These are phyloP conservation scores for Peronospora tabacina DNA, from an alignment of 352 stramenopile species.

Conservation along the genomic window DNA sequence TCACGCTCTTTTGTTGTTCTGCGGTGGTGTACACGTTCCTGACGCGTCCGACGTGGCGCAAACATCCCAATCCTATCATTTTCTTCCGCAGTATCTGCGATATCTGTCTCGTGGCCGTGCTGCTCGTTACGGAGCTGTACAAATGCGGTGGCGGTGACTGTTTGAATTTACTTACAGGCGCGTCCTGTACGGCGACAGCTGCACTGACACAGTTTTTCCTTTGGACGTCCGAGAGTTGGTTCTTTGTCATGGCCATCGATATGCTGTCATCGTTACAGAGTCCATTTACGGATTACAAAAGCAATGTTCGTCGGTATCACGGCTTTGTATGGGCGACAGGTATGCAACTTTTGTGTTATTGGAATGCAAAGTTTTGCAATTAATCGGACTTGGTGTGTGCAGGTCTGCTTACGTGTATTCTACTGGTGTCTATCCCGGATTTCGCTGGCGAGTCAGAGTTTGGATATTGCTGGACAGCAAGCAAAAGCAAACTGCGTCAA, in stretches of 20 bases:
- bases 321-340: conserved; percentile 74
- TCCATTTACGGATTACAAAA: conserved; percentile 86
- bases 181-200: conserved; percentile 55
- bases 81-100: conserved; percentile 82
- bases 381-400: conserved; percentile 11
- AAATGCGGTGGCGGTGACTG: conserved; percentile 54
- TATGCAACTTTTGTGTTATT: conserved; percentile 13
- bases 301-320: conserved; percentile 77
- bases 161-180: conserved; percentile 25
- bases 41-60: conserved; percentile 69
- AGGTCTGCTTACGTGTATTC: conserved; percentile 57
- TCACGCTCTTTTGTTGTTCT: conserved; percentile 67
- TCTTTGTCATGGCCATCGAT: conserved; percentile 86
- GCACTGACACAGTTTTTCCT: conserved; percentile 82
- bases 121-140: conserved; percentile 76
- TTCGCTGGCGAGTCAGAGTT: conserved; percentile 75
- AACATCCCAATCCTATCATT: conserved; percentile 84
- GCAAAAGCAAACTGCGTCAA: conserved; percentile 46
- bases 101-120: conserved; percentile 66
- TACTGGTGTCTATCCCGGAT: conserved; percentile 63
- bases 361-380: background rate
- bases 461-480: conserved; percentile 78
- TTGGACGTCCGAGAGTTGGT: conserved; percentile 85
- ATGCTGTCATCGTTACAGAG: conserved; percentile 80
- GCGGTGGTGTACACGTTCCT: conserved; percentile 76